phyloP scores from a whole-genome alignment of 73 alveolate species.

The Effrenium voratum region DNA sequence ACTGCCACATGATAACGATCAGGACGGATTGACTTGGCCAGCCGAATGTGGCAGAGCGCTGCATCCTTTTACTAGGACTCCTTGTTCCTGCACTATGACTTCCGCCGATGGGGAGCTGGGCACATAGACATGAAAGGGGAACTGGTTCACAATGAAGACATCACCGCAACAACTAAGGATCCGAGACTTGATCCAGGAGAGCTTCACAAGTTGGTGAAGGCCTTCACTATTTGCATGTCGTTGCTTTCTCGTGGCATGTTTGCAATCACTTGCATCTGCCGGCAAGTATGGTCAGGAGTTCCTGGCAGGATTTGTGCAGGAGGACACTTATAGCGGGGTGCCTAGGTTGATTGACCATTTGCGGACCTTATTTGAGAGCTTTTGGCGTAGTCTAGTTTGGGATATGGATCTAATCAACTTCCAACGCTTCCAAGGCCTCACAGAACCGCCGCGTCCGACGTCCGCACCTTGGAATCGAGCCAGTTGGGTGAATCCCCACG shows the following conservation, averaged over 20 bases:
- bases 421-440: too few relatives aligned
- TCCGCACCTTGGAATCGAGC: too few relatives aligned
- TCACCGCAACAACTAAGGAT: background rate
- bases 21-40: background rate
- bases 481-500: too few relatives aligned
- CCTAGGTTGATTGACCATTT: too few relatives aligned
- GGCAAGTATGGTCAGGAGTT: slow-evolving; percentile 36
- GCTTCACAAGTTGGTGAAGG: slow-evolving; percentile 24
- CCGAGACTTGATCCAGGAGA: background rate
- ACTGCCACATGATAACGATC: slow-evolving; percentile 60
- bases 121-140: background rate
- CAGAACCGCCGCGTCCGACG: too few relatives aligned
- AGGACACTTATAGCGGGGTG: slow-evolving; percentile 37
- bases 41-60: background rate
- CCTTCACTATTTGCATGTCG: background rate
- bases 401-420: too few relatives aligned
- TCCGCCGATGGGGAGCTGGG: slow-evolving; percentile 77
- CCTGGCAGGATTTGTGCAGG: slow-evolving; percentile 56
- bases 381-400: too few relatives aligned
- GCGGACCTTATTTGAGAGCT: too few relatives aligned
- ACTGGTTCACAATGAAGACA: background rate
- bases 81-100: slow-evolving; percentile 72
- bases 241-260: background rate
- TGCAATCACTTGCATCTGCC: background rate
- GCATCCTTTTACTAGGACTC: slow-evolving; percentile 51